Evolutionary conservation across 2,329 filamentous ascomycete species (phyloP).

Genomic region (Cadophora sp.): DNA sequence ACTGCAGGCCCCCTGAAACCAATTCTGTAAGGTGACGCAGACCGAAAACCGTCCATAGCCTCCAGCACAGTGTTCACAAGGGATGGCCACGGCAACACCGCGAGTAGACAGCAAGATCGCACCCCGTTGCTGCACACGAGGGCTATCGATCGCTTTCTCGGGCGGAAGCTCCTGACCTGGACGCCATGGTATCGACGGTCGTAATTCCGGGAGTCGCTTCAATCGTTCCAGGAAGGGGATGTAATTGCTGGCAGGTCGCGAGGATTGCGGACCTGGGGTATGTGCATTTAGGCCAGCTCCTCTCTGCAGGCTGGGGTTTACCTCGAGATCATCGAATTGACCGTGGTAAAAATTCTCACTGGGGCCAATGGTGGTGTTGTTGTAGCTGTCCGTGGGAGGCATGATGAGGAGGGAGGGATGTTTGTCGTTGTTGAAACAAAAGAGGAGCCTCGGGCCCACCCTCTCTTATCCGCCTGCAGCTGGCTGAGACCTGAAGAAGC

Average conservation of each 20-base stretch:
- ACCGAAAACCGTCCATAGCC: slow-evolving; percentile 38
- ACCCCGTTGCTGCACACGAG: slow-evolving; percentile 37
- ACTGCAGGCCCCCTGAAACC: slow-evolving; percentile 41
- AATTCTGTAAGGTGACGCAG: slow-evolving; percentile 38
- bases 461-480: slow-evolving; percentile 9
- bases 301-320: slow-evolving; percentile 12
- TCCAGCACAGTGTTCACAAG: slow-evolving; percentile 37
- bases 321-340: slow-evolving; percentile 14
- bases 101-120: slow-evolving; percentile 37
- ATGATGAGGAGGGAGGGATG: slow-evolving; percentile 5
- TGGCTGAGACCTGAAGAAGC: slow-evolving; percentile 9
- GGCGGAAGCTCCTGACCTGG: slow-evolving; percentile 36
- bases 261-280: background rate
- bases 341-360: slow-evolving; percentile 17
- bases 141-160: slow-evolving; percentile 37
- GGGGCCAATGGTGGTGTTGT: slow-evolving; percentile 8
- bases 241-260: slow-evolving; percentile 20
- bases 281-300: background rate
- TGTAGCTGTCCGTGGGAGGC: slow-evolving; percentile 17
- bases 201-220: slow-evolving; percentile 32
- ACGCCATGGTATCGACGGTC: slow-evolving; percentile 40
- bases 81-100: slow-evolving; percentile 28
- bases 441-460: slow-evolving; percentile 2
- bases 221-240: slow-evolving; percentile 34
- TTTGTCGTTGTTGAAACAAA: slow-evolving; percentile 12